Percentiles rank a stretch among this genome's conserved stretches.
phyloP scores from a whole-genome alignment of 768 basidiomycete genomes.

The Macrolepiota albuminosa region DNA sequence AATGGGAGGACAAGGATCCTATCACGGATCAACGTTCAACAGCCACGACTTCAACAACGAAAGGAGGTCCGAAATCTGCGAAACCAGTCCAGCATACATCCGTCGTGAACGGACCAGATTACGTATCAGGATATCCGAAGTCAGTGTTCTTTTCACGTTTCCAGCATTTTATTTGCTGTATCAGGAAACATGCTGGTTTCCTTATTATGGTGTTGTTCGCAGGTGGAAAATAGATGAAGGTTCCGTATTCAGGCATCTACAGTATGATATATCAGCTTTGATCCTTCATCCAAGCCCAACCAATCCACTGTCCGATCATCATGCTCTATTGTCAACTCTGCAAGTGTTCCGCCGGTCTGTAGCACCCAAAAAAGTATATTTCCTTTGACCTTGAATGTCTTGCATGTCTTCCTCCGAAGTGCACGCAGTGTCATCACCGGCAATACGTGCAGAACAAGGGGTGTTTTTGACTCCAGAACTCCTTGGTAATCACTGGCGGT shows the following conservation, averaged over 20 bases:
- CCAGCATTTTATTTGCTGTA: neutral
- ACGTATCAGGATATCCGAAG: too few relatives aligned
- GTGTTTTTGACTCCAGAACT: slow-evolving; percentile 14
- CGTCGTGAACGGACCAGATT: too few relatives aligned
- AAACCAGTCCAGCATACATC: too few relatives aligned
- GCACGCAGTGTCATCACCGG: slow-evolving; percentile 63
- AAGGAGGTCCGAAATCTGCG: too few relatives aligned
- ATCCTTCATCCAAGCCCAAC: slow-evolving; percentile 64
- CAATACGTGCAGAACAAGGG: slow-evolving; percentile 48
- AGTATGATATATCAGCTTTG: slow-evolving; percentile 32
- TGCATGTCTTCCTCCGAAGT: slow-evolving; percentile 63
- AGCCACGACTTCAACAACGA: too few relatives aligned
- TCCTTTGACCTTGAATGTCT: slow-evolving; percentile 33
- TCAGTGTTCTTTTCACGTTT: neutral
- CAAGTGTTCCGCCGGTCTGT: slow-evolving; percentile 43
- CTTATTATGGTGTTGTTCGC: neutral
- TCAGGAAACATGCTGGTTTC: neutral
- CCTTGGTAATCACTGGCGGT: slow-evolving; percentile 1
- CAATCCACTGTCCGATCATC: slow-evolving; percentile 58
- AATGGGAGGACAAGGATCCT: too few relatives aligned
- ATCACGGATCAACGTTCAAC: too few relatives aligned
- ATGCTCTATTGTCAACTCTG: slow-evolving; percentile 40
- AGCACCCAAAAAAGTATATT: slow-evolving; percentile 50
- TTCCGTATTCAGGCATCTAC: slow-evolving; percentile 10
- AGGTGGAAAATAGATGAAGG: neutral